Conservation (phyloP, 352 stramenopile genomes). For the Globisporangium nagaii region DNA sequence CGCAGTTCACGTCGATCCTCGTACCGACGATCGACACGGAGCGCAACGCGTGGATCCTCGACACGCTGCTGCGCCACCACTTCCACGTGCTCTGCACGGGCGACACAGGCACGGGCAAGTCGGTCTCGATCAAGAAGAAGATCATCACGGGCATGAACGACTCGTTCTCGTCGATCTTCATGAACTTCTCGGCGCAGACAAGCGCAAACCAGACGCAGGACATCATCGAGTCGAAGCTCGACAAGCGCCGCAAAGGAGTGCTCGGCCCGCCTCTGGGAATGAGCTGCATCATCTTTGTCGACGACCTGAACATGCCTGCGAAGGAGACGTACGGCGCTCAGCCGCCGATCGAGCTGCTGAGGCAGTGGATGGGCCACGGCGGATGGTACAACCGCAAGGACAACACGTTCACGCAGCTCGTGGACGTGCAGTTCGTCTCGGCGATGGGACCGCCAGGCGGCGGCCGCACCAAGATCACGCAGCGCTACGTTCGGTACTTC, state of each 20-base stretch:
- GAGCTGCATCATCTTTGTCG: slow-evolving; percentile 91
- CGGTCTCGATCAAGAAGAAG: slow-evolving; percentile 92
- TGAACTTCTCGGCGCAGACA: slow-evolving; percentile 93
- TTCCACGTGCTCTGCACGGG: slow-evolving; percentile 89
- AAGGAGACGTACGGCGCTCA: slow-evolving; percentile 93
- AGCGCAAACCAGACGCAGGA: slow-evolving; percentile 93
- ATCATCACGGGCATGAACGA: slow-evolving; percentile 73
- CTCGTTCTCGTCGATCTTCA: slow-evolving; percentile 85
- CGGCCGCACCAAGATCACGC: slow-evolving; percentile 88
- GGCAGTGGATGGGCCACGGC: slow-evolving; percentile 92
- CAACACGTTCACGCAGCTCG: slow-evolving; percentile 89
- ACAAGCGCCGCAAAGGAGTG: slow-evolving; percentile 92
- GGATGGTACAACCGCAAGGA: slow-evolving; percentile 94
- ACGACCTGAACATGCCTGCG: slow-evolving; percentile 94
- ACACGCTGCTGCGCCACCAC: slow-evolving; percentile 83
- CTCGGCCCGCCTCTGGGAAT: slow-evolving; percentile 87
- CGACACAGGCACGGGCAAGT: slow-evolving; percentile 93
- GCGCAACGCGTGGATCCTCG: slow-evolving; percentile 89
- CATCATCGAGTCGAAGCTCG: slow-evolving; percentile 92
- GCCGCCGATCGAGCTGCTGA: slow-evolving; percentile 89
- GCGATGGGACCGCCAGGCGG: slow-evolving; percentile 91
- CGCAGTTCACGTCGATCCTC: slow-evolving; percentile 86
- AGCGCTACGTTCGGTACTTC: slow-evolving; percentile 91
- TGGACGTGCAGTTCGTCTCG: slow-evolving; percentile 91
- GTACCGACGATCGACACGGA: slow-evolving; percentile 93